Evolutionary conservation across 2,329 filamentous ascomycete genomes (phyloP).

Genomic region (Xylariaceae sp.): DNA sequence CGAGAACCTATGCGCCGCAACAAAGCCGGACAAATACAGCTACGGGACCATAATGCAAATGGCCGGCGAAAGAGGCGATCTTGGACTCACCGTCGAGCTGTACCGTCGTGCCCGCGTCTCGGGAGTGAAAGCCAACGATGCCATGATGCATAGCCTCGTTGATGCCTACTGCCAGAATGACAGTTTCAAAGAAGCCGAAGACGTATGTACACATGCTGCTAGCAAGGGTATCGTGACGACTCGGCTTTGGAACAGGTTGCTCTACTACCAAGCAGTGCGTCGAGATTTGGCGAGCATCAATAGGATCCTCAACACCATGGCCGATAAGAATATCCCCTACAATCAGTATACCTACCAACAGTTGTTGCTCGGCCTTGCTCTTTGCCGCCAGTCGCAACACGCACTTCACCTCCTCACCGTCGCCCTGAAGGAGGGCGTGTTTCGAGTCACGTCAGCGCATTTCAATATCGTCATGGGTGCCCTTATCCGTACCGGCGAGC

Average conservation of each 20-base stretch:
- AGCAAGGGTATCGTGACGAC: conserved; percentile 47
- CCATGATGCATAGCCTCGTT: conserved; percentile 61
- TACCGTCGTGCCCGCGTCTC: conserved; percentile 56
- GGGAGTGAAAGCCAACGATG: conserved; percentile 44
- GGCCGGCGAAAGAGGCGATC: conserved; percentile 64
- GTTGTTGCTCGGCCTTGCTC: conserved; percentile 44
- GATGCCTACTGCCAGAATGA: conserved; percentile 60
- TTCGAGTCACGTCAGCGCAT: conserved; percentile 43
- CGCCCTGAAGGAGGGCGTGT: conserved; percentile 39
- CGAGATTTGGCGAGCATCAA: conserved; percentile 49
- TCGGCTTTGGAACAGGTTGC: conserved; percentile 71
- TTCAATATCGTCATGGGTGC: conserved; percentile 49
- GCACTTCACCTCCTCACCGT: conserved; percentile 44
- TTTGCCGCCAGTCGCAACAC: conserved; percentile 44
- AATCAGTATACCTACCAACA: conserved; percentile 45
- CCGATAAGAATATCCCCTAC: conserved; percentile 40
- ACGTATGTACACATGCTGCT: conserved; percentile 52
- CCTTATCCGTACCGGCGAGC: conserved; percentile 42
- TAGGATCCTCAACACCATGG: conserved; percentile 45
- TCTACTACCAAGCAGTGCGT: conserved; percentile 62
- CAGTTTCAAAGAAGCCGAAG: conserved; percentile 49
- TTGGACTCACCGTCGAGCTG: conserved; percentile 61
- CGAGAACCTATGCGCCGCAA: conserved; percentile 45
- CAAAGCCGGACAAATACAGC: conserved; percentile 56
- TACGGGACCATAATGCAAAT: conserved; percentile 72